Evolutionary conservation across 257 asterid genomes (phyloP).

Genomic region (Mitragyna speciosa): DNA sequence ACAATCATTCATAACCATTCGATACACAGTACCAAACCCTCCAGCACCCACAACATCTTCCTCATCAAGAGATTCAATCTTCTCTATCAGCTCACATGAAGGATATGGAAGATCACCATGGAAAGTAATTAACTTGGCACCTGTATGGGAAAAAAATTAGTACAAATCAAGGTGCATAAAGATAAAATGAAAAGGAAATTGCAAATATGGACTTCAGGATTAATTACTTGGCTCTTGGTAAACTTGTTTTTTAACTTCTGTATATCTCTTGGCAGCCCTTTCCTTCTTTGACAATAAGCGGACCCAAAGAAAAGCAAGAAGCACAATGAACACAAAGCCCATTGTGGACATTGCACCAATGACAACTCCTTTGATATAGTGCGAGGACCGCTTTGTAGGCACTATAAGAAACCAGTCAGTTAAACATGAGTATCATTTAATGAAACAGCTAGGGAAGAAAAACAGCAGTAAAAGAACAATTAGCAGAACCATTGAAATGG

Average conservation of each 20-base stretch:
- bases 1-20: slow-evolving; percentile 99
- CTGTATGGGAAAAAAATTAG: slow-evolving; percentile 25
- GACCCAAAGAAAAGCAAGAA: slow-evolving; percentile 67
- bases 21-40: slow-evolving; percentile 94
- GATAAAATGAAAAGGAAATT: not conserved
- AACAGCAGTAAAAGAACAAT: not conserved
- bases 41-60: slow-evolving; percentile 97
- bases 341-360: slow-evolving; percentile 75
- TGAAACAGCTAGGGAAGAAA: not conserved
- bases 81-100: slow-evolving; percentile 91
- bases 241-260: slow-evolving; percentile 87
- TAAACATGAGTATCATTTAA: slow-evolving; percentile 6
- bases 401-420: slow-evolving; percentile 33
- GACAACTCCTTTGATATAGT: slow-evolving; percentile 66
- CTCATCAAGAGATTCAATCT: slow-evolving; percentile 82
- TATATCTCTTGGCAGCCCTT: slow-evolving; percentile 74
- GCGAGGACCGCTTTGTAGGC: slow-evolving; percentile 62
- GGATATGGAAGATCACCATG: slow-evolving; percentile 98
- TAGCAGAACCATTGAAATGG: not conserved
- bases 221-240: slow-evolving; percentile 72
- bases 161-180: not conserved
- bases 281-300: slow-evolving; percentile 80
- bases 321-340: slow-evolving; percentile 58
- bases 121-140: slow-evolving; percentile 90
- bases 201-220: not conserved